Base-by-base conservation (phyloP, 2,329 filamentous ascomycete genomes). In the Pseudonectria buxi region DNA sequence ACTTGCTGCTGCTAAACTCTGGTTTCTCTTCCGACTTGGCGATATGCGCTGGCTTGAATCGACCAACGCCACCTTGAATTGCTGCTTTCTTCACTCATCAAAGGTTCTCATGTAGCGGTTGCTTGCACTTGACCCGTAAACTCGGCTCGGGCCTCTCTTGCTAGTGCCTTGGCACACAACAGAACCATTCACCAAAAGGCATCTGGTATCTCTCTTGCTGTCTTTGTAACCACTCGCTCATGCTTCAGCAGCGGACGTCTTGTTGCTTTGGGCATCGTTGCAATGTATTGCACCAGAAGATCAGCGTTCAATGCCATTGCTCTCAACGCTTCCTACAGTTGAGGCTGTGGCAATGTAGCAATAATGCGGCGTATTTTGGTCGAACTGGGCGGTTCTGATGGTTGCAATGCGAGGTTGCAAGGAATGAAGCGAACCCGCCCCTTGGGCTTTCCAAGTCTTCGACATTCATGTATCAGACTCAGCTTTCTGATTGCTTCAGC, bases 11-110 rank as follows among this genome's bases (percentile, higher is more conserved):
- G 16, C 26, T n/a, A 43, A 46, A 7, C 44, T 46, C 32, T 39
- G 33, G 14, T 40, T 31, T 14, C 38, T 25, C 10, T 24, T 26
- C 4, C 39, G 41, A 6, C 16, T n/a, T n/a, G n/a, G 7, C 4
- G 26, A 18, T 18, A 40, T 30, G 10, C 13, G 22, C 14, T 31
- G 9, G 12, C 44, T 44, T 0, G 58, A 61, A 1, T 46, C 38
- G 3, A 57, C 18, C 10, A 30, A 39, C 0, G 35, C 44, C 3
- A 62, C 36, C 6, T 46, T 30, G 56, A 53, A n/a, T 50, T 41
- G 14, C 44, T 26, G 6, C 61, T 59, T 3, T n/a, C n/a, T n/a
- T n/a, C n/a, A n/a, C n/a, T n/a, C n/a, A n/a, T n/a, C n/a, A n/a
- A n/a, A n/a, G n/a, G n/a, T n/a, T n/a, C n/a, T n/a, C n/a, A n/a